Percentiles rank a stretch among this genome's conserved stretches.
Conservation (phyloP, 257 asterid species). For the Solanum chmielewskii region DNA sequence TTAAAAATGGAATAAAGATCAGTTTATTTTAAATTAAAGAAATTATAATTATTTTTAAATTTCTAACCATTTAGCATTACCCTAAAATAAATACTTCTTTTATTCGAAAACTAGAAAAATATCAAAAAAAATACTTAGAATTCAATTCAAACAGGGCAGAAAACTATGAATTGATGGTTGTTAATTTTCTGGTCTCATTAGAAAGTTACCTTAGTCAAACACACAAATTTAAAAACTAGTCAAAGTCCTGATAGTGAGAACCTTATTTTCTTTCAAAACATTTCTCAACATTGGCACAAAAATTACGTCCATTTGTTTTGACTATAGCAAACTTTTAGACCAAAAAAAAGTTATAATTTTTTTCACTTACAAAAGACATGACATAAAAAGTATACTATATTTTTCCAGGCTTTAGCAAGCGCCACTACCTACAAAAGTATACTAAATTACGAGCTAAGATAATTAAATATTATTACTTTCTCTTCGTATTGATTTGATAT, state of each 20-base stretch:
- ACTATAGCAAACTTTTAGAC: neutral
- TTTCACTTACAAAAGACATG: neutral
- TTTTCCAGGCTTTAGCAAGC: neutral
- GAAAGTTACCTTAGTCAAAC: neutral
- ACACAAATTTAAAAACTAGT: neutral
- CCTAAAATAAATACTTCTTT: no score
- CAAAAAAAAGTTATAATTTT: neutral
- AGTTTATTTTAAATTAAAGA: no score
- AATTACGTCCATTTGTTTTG: neutral
- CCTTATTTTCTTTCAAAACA: neutral
- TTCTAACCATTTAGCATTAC: no score
- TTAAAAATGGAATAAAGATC: no score
- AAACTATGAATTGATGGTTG: neutral
- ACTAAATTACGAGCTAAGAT: neutral
- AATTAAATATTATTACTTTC: neutral
- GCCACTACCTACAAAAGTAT: neutral
- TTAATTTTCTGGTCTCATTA: neutral
- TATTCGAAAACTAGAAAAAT: no score
- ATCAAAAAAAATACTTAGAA: no score
- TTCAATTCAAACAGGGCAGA: fast-evolving
- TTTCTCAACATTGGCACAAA: neutral
- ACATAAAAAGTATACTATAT: neutral
- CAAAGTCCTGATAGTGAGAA: neutral
- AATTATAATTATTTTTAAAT: no score
- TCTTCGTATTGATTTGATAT: neutral